These are phyloP conservation scores for Cinchona pubescens DNA, from an alignment of 257 asterid genomes.

Conservation along the genomic window DNA sequence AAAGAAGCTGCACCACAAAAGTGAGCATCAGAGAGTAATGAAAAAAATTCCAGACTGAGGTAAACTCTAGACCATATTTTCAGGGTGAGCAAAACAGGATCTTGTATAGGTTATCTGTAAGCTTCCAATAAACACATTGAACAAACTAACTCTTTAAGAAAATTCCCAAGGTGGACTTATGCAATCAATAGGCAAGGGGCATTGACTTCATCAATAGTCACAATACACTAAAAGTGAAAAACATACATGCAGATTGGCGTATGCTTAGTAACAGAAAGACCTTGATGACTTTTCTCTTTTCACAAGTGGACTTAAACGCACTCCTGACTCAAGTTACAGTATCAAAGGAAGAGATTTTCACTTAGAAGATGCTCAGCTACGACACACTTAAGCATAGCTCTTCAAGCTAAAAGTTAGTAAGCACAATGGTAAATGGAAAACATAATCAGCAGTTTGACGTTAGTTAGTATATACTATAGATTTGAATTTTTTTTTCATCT, in stretches of 20 bases:
- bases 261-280: background rate
- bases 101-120: background rate
- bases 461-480: background rate
- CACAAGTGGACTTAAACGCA: background rate
- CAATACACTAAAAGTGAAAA: background rate
- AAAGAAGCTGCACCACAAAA: slow-evolving; percentile 51
- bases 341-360: background rate
- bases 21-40: slow-evolving; percentile 14
- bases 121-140: background rate
- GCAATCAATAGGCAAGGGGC: background rate
- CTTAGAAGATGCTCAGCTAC: background rate
- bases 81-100: slow-evolving; percentile 11
- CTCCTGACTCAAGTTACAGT: background rate
- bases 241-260: background rate
- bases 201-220: background rate
- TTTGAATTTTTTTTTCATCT: background rate
- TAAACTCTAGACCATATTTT: slow-evolving; percentile 7
- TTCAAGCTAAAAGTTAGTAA: background rate
- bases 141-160: background rate
- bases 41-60: background rate
- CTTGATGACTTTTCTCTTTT: background rate
- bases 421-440: slow-evolving; percentile 6
- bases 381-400: background rate
- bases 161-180: background rate
- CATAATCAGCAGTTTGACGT: background rate